Base-by-base conservation (phyloP, 148 eudicot species). In the Talinum fruticosum region DNA sequence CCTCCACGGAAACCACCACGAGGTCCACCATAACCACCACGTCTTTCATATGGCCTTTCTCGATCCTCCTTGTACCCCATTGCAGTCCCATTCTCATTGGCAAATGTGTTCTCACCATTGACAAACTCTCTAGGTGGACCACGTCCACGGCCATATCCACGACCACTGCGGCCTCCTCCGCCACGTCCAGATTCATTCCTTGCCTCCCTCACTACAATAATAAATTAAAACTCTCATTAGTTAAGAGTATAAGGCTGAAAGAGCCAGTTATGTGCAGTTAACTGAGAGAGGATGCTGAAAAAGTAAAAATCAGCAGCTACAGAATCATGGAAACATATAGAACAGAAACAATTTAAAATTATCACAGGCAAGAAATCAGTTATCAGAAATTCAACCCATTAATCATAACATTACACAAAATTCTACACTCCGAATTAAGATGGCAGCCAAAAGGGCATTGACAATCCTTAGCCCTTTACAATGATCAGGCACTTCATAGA, bases 1-100 rank as follows among this genome's bases (percentile, higher is more conserved):
- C 87, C 94, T 53, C 92, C 96, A 66, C 89, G 91, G 41, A 41
- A 85, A 73, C 82, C 89, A 66, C 87, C 87, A 71, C 91, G 93
- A 35, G 88, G 71, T 38, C 87, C 89, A 81, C 78, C 77, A 80
- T 76, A 87, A n/a, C 79, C 85, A 51, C 78, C 71, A 64, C 92
- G 91, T 38, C 87, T 83, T 68, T 87, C 93, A 73, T 79, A 78
- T 24, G 83, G 71, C 86, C 73, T 91, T 6, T 87, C 92, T 78
- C 91, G 84, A n/a, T 85, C 89, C 61, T 85, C 95, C 57, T 71
- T 85, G 71, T 54, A 85, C 6, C 86, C 89, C 49, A 72, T 75
- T 33, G 88, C 24, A 41, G 34, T 45, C 5, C 90, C 94, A 78
- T 82, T 89, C 26, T 78, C 89, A 47, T 72, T 82, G 19, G 85